Conservation (phyloP, 202 grass and related monocot species). For the Setaria italica region DNA sequence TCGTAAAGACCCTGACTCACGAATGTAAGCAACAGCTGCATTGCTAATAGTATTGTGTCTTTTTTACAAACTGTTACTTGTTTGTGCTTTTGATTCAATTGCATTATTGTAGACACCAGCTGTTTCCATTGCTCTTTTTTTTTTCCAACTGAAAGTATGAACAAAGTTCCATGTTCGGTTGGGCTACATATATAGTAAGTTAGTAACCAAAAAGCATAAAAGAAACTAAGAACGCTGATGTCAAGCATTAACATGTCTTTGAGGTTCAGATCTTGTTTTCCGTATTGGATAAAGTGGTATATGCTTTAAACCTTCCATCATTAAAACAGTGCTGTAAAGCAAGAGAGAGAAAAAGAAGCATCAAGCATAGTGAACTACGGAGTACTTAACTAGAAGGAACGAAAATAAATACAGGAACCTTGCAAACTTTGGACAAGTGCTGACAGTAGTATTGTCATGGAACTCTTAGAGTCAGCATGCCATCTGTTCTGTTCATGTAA, state of each 20-base stretch:
- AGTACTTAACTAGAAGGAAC: background rate
- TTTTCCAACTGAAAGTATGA: constrained; percentile 12
- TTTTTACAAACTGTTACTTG: constrained; percentile 4
- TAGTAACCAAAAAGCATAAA: constrained; percentile 22
- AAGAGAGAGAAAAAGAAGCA: background rate
- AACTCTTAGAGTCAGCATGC: background rate
- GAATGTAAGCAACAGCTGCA: constrained; percentile 59
- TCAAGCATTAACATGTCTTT: background rate
- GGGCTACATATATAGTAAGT: background rate
- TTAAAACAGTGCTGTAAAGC: background rate
- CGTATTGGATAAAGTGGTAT: background rate
- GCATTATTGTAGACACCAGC: background rate
- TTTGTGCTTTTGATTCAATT: constrained; percentile 38
- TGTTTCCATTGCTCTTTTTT: background rate
- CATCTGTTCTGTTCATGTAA: background rate
- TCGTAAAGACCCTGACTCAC: constrained; percentile 83
- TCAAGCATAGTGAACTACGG: background rate
- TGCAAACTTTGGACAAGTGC: background rate
- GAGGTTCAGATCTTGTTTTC: background rate
- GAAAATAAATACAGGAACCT: background rate
- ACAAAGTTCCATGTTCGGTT: background rate
- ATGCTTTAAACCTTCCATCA: background rate
- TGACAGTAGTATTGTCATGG: background rate
- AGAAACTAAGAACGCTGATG: background rate
- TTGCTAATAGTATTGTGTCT: constrained; percentile 21